Base-by-base conservation (phyloP, 129 eudicot species). In the Ambrosia artemisiifolia region DNA sequence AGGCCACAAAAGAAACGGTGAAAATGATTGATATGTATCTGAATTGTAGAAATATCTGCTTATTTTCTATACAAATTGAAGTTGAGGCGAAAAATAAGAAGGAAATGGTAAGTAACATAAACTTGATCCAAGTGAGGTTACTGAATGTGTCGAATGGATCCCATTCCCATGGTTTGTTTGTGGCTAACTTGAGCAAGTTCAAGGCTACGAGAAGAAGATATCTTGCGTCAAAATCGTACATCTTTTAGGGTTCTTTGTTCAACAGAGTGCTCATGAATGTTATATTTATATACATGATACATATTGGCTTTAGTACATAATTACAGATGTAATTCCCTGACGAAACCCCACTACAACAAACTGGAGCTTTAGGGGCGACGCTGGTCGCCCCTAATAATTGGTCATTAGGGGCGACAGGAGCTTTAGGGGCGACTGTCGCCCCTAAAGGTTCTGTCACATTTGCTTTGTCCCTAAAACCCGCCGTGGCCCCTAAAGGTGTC, bases 91-190 rank as follows among this genome's bases (percentile, higher is more conserved):
- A 80, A 64, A 74, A 20, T 12, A 68, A 53, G 32, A 80, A 34
- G 38, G 69, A 60, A 42, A 62, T 8, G 34, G 46, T 32, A 46
- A 75, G 65, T 49, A 80, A 16, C 36, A 60, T 54, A 51, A 80
- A 68, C 24, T 80, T 80, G 24, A 66, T 51, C 80, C 76, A 74
- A n/a, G 66, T 80, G 48, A 59, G 53, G 32, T 80, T 47, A 24
- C 19, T 28, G 64, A 60, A 36, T 28, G 53, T 69, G 55, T 68
- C 65, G 51, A 80, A 80, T 49, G 83, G 83, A 80, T 80, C 84
- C 80, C 84, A 80, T 60, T 80, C 80, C 84, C 84, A 80, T 38
- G 76, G 84, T 64, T 11, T 67, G 33, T 67, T 71, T 48, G 74
- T 55, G 10, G 73, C 64, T 30, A 76, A 51, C 51, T 80, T 80